Base-by-base conservation (phyloP, 192 early-diverging fungal species). In the Phycomyces nitens region DNA sequence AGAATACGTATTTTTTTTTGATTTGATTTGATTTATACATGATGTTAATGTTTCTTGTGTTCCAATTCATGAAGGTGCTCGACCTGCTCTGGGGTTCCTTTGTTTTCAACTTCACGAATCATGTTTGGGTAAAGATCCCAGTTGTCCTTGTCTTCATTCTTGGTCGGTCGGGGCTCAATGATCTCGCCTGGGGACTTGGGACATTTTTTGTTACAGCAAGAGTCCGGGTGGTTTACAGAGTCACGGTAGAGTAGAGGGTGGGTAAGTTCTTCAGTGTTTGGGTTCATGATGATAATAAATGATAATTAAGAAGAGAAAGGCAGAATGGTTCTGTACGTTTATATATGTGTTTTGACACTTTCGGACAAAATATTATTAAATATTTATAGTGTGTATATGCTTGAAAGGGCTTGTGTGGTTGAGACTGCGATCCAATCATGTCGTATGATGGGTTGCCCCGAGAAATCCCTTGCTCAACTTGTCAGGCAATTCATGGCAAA, bases 111-210 rank as follows among this genome's bases (percentile, higher is more conserved):
- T 16, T 69, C 14, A 14, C 67, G 67, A 11, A 69, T 63, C 43
- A 62, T 41, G 16, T 50, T 18, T 22, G 67, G 67, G 51, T 69
- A 69, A 11, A 60, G 51, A 49, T 69, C 67, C 67, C 67, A 69
- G 5, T 42, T 29, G 21, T 42, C 5, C 18, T 58, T 4, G 15
- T 29, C 5, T 40, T 58, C 21, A 40, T 34, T 50, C 11, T 49
- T 18, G 5, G 14, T 22, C 2, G 53, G 14, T 29, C 12, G 0
- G 16, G 16, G 16, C 29, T 49, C 26, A 3, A 1, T 65, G 6
- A 15, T 6, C 20, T 49, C 26, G 21, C n/a, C 11, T 10, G 27
- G 39, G 14, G 2, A 6, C 12, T 47, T 47, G 11, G 18, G 12
- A 16, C 11, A 2, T 22, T 21, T 18, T 58, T 39, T 40, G 16